These are phyloP conservation scores for Linnemannia elongata DNA, from an alignment of 192 early-diverging fungal species.

Conservation along the genomic window DNA sequence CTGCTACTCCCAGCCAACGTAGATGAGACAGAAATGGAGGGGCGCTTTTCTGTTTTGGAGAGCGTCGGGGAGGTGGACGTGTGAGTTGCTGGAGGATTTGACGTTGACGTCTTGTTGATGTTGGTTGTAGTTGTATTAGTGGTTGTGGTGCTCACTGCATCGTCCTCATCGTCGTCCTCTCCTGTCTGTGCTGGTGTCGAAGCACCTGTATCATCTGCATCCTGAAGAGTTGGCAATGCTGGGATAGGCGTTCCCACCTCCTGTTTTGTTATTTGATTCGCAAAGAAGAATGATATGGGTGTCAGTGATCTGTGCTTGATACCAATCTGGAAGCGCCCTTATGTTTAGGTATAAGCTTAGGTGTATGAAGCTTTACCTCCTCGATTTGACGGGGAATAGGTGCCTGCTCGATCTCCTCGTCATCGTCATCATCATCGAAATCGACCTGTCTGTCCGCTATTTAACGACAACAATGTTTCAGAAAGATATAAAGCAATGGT, in stretches of 20 bases:
- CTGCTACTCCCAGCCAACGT: neutral
- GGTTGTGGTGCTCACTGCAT: conserved; percentile 13
- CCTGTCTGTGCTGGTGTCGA: conserved; percentile 45
- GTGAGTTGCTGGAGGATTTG: neutral
- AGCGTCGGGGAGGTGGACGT: neutral
- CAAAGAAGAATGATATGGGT: neutral
- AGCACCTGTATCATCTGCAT: conserved; percentile 41
- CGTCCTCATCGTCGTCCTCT: conserved; percentile 52
- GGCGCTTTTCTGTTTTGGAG: neutral
- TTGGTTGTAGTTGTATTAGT: neutral
- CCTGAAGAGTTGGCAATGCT: conserved; percentile 48
- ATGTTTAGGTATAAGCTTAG: neutral
- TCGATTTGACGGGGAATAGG: conserved; percentile 34
- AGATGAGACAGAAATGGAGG: neutral
- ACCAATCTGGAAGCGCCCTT: too few relatives aligned
- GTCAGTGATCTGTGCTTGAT: neutral
- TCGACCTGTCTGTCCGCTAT: conserved; percentile 58
- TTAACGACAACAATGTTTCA: neutral
- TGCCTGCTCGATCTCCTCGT: conserved; percentile 46
- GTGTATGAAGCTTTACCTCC: conserved; percentile 4
- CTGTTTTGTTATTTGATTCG: neutral
- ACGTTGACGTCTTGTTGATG: neutral
- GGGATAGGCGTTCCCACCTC: conserved; percentile 50
- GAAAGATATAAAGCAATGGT: neutral
- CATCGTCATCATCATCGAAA: conserved; percentile 60